These are phyloP conservation scores for Periconia sp. DNA, from an alignment of 2,329 filamentous ascomycete genomes.

Conservation along the genomic window DNA sequence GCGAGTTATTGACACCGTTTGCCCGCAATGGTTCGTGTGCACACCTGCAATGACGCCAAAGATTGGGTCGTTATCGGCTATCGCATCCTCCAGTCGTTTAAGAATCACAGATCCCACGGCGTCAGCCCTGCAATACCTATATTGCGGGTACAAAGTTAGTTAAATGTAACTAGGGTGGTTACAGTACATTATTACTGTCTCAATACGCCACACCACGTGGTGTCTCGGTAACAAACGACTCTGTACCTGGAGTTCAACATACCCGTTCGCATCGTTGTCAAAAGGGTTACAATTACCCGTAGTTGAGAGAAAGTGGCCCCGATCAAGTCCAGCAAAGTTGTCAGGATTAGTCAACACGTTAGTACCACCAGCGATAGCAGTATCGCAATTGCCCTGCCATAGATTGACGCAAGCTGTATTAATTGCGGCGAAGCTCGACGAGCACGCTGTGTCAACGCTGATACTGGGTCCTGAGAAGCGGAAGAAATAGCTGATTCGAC, in stretches of 20 bases:
- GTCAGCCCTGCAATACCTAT: constrained; percentile 42
- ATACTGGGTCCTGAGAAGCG: constrained; percentile 23
- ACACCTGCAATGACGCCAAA: constrained; percentile 33
- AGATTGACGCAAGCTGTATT: constrained; percentile 25
- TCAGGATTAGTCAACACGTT: constrained; percentile 31
- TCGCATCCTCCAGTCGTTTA: constrained; percentile 38
- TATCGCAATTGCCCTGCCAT: constrained; percentile 16
- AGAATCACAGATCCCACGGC: constrained; percentile 31
- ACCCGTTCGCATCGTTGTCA: constrained; percentile 36
- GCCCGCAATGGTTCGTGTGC: constrained; percentile 36
- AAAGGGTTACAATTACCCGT: constrained; percentile 35
- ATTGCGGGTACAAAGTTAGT: too few relatives aligned
- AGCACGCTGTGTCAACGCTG: constrained; percentile 10
- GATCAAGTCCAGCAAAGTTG: constrained; percentile 46
- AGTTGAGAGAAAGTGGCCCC: constrained; percentile 25
- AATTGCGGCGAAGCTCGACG: constrained; percentile 18
- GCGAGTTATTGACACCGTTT: constrained; percentile 34
- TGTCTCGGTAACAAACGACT: too few relatives aligned
- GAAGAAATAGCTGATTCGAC: constrained; percentile 47
- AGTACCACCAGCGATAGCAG: constrained; percentile 23
- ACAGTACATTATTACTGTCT: too few relatives aligned
- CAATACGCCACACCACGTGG: too few relatives aligned
- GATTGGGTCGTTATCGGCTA: constrained; percentile 35
- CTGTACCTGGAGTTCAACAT: too few relatives aligned
- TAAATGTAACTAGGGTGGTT: too few relatives aligned